These are phyloP conservation scores for Solanum pinnatisectum DNA, from an alignment of 257 asterid genomes.

Conservation along the genomic window DNA sequence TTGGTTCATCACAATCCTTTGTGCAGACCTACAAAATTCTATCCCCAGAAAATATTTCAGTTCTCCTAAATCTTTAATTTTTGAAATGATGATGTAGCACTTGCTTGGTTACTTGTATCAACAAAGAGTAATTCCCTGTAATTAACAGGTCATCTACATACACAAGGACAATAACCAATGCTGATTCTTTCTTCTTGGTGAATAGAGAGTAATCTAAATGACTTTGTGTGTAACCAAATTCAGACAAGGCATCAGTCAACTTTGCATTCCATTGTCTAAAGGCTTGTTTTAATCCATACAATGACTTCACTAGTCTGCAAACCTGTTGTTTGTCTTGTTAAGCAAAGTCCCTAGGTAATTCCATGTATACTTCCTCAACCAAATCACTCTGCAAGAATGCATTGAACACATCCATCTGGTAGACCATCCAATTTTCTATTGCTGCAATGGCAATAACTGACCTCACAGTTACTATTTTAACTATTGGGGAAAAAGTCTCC, in stretches of 20 bases:
- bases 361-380: neutral
- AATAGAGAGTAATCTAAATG: neutral
- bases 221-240: neutral
- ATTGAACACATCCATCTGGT: neutral
- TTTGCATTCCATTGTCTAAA: neutral
- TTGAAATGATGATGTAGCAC: neutral
- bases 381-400: neutral
- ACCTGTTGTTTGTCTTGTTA: neutral
- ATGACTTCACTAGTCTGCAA: neutral
- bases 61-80: neutral
- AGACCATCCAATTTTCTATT: too few species aligned
- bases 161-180: neutral
- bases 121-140: too few species aligned
- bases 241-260: neutral
- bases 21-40: too few species aligned
- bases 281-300: neutral
- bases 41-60: too few species aligned
- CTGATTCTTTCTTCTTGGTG: neutral
- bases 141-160: neutral
- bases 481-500: neutral
- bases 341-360: neutral
- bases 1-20: neutral
- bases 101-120: neutral
- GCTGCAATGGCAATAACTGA: too few species aligned
- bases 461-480: neutral